Evolutionary conservation across 306 rosid species (phyloP).

Genomic region (Casuarina glauca): DNA sequence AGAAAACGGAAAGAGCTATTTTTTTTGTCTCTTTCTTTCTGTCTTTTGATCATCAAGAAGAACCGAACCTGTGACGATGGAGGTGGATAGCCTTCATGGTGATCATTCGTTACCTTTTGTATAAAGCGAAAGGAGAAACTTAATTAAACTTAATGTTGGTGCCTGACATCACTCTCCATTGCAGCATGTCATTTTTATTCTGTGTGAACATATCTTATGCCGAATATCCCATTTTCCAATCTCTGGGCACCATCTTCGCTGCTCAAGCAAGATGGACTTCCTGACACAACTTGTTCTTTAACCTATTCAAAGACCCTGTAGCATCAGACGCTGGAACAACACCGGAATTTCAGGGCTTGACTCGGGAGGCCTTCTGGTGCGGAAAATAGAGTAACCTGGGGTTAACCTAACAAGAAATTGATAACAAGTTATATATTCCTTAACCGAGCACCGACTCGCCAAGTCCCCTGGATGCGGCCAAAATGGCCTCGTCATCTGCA

Average conservation of each 20-base stretch:
- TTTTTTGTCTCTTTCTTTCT: no score
- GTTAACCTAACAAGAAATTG: neutral
- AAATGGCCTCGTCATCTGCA: neutral
- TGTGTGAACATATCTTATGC: conserved; percentile 20
- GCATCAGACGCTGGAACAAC: neutral
- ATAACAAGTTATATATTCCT: neutral
- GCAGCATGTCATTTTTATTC: conserved; percentile 6
- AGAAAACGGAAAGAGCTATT: neutral
- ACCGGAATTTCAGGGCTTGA: no score
- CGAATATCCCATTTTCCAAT: conserved; percentile 25
- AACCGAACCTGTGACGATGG: neutral
- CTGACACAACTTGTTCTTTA: conserved; percentile 17
- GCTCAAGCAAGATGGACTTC: conserved; percentile 5
- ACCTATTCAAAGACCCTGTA: conserved; percentile 13
- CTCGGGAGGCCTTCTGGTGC: no score
- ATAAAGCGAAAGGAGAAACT: conserved; percentile 3
- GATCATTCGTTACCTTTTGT: conserved; percentile 17
- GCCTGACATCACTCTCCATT: conserved; percentile 24
- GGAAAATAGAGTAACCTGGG: neutral
- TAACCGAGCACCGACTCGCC: neutral
- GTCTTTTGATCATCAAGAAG: neutral
- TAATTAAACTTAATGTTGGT: conserved; percentile 8
- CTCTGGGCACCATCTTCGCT: conserved; percentile 12
- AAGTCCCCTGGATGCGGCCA: neutral
- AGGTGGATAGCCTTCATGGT: neutral